Conservation (phyloP, 331 rosid genomes). For the Phaseolus coccineus region DNA sequence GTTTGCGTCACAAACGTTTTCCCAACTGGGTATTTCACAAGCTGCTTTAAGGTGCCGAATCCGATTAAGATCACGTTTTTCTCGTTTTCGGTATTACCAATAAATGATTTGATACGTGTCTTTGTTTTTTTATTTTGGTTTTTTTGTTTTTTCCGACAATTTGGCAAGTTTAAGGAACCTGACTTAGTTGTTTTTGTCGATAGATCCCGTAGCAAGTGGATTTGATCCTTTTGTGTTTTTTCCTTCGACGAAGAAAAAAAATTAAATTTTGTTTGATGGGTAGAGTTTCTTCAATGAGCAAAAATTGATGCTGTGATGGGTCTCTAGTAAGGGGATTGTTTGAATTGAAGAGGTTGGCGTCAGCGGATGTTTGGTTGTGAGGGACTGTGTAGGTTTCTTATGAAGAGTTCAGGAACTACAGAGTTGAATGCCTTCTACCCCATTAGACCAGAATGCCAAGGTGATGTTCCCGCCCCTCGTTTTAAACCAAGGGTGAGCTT, state of each 20-base stretch:
- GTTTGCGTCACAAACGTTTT: conserved; percentile 21
- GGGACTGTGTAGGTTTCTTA: conserved; percentile 43
- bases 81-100: conserved; percentile 14
- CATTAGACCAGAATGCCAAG: conserved; percentile 53
- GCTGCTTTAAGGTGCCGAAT: conserved; percentile 23
- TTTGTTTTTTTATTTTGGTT: background rate
- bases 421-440: conserved; percentile 59
- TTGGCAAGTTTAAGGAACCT: conserved; percentile 30
- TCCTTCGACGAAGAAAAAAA: background rate
- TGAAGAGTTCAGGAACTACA: conserved; percentile 55
- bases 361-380: conserved; percentile 47
- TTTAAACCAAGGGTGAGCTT: conserved; percentile 82
- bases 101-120: conserved; percentile 3
- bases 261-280: background rate
- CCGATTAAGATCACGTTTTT: conserved; percentile 13
- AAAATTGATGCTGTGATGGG: conserved; percentile 45
- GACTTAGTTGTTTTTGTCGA: conserved; percentile 7
- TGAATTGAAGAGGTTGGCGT: conserved; percentile 8
- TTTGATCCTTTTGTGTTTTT: conserved; percentile 21
- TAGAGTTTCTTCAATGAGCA: conserved; percentile 38
- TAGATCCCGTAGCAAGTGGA: conserved; percentile 10
- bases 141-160: background rate
- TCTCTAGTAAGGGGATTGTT: conserved; percentile 11
- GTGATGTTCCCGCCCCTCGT: conserved; percentile 63
- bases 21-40: conserved; percentile 3